These are phyloP conservation scores for Penicillium simplicissimum DNA, from an alignment of 495 filamentous ascomycete species.

Conservation along the genomic window DNA sequence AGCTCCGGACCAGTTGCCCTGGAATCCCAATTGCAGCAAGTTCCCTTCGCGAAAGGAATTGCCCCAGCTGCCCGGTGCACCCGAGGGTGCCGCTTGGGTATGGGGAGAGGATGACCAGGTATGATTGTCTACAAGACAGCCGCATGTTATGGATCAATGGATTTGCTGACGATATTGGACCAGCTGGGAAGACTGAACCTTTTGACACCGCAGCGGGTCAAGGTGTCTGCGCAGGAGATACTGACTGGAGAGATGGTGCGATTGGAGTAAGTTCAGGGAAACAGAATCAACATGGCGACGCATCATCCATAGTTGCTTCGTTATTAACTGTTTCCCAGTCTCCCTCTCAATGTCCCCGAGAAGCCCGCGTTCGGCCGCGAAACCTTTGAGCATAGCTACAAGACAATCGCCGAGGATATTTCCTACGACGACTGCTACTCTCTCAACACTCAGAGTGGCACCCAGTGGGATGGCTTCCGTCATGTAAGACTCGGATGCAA, in stretches of 20 bases:
- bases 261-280: conserved; percentile 39
- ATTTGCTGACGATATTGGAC: neutral
- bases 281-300: neutral
- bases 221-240: conserved; percentile 51
- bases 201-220: conserved; percentile 56
- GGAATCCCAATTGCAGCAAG: conserved; percentile 52
- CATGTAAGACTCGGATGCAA: conserved; percentile 44
- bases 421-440: conserved; percentile 63
- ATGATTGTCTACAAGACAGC: neutral
- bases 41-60: conserved; percentile 57
- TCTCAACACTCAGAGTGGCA: conserved; percentile 70
- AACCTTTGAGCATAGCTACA: conserved; percentile 54
- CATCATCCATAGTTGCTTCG: neutral
- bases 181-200: conserved; percentile 59
- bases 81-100: conserved; percentile 59
- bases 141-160: neutral
- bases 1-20: conserved; percentile 44
- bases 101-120: conserved; percentile 63
- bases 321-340: conserved; percentile 29
- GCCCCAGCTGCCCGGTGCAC: conserved; percentile 44
- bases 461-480: conserved; percentile 75
- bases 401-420: conserved; percentile 37
- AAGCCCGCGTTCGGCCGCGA: conserved; percentile 53
- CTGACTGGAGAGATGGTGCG: conserved; percentile 54
- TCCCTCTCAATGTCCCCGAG: conserved; percentile 55